Evolutionary conservation across 1,284 basidiomycete species (phyloP).

Genomic region (Boletus sp.): DNA sequence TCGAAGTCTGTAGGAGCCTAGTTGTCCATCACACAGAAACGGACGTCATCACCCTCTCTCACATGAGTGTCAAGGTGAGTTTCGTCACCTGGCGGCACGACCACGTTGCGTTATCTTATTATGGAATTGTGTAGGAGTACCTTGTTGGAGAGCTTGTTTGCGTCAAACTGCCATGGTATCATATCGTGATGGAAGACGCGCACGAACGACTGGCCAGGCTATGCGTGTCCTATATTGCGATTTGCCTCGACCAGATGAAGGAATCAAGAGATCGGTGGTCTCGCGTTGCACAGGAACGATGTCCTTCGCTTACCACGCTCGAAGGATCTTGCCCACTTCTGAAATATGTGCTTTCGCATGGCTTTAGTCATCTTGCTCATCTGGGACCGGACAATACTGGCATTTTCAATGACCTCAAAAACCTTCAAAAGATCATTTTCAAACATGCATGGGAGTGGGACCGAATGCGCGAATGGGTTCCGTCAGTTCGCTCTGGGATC

Average conservation of each 20-base stretch:
- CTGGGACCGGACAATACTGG: background rate
- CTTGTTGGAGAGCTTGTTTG: constrained; percentile 2
- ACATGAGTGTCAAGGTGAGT: constrained; percentile 2
- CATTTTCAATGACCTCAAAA: constrained; percentile 1
- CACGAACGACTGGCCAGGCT: constrained; percentile 1
- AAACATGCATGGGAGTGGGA: background rate
- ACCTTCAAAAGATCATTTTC: background rate
- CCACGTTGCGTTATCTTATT: background rate
- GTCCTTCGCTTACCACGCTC: background rate
- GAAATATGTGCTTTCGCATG: constrained; percentile 7
- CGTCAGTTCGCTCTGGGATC: background rate
- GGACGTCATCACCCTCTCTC: background rate
- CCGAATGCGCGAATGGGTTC: background rate
- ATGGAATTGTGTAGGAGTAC: constrained; percentile 4
- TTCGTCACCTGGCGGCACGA: background rate
- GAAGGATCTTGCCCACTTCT: background rate
- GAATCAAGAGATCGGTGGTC: background rate
- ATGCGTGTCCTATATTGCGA: constrained; percentile 1
- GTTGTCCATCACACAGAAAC: constrained; percentile 2
- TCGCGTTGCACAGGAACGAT: background rate
- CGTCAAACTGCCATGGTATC: background rate
- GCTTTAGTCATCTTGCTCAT: constrained; percentile 6
- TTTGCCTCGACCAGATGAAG: constrained; percentile 1
- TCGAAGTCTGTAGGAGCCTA: constrained; percentile 6
- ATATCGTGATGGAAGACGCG: background rate